Conservation (phyloP, 73 alveolate genomes). For the Breviolum minutum region DNA sequence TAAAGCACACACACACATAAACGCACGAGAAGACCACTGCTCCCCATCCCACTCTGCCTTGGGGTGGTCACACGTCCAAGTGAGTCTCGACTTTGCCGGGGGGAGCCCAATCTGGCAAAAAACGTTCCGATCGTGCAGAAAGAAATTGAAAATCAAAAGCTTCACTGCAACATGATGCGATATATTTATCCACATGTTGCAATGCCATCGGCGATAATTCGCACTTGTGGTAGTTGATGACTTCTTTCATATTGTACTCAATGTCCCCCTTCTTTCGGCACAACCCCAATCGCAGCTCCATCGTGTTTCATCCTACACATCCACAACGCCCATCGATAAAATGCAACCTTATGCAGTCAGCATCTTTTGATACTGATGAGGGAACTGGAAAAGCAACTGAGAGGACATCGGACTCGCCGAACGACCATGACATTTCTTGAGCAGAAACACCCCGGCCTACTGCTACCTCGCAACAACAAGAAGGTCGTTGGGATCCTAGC, state of each 20-base stretch:
- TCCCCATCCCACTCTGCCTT: neutral
- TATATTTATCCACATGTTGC: no score
- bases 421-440: conserved; percentile 49
- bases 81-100: neutral
- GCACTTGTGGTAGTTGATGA: no score
- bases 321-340: conserved; percentile 82
- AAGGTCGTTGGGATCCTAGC: neutral
- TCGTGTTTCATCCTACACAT: conserved; percentile 29
- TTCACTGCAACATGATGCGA: neutral
- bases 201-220: no score
- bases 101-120: conserved; percentile 40
- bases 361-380: neutral
- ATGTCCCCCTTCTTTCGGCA: neutral
- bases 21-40: no score
- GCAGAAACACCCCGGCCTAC: conserved; percentile 81
- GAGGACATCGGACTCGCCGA: conserved; percentile 61
- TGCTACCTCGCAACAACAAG: neutral
- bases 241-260: neutral
- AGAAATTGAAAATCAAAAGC: neutral
- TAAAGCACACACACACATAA: no score
- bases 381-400: conserved; percentile 49
- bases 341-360: conserved; percentile 34
- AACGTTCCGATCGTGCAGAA: neutral
- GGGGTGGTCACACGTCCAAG: conserved; percentile 51
- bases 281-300: neutral